phyloP scores from a whole-genome alignment of 176 grass and related monocot genomes.

The Zoysia pacifica region DNA sequence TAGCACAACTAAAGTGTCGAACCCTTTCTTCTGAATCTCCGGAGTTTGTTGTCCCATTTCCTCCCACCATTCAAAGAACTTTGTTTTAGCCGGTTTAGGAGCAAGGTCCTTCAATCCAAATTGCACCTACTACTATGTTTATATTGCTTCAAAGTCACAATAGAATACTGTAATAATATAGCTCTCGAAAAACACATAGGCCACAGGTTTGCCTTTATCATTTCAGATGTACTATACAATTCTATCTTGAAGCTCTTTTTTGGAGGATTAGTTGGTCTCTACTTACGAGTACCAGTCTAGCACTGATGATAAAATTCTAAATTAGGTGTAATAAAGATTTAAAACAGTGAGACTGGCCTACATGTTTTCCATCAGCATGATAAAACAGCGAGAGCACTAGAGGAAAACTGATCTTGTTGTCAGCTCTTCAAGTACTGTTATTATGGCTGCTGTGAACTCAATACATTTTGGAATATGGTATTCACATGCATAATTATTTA shows the following conservation, averaged over 20 bases:
- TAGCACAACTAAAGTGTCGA: no score
- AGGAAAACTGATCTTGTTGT: slow-evolving; percentile 12
- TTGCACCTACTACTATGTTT: background rate
- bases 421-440: background rate
- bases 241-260: background rate
- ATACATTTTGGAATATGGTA: background rate
- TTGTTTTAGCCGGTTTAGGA: no score
- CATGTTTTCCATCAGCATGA: background rate
- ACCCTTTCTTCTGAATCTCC: no score
- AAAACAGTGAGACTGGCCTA: background rate
- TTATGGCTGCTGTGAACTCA: background rate
- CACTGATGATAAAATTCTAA: background rate
- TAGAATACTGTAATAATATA: background rate
- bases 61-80: no score
- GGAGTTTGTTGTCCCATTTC: no score
- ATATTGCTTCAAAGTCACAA: no score
- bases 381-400: background rate
- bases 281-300: background rate
- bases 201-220: background rate
- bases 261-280: background rate
- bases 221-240: slow-evolving; percentile 4
- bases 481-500: background rate
- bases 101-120: no score
- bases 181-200: background rate
- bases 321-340: background rate